Conservation (phyloP, 2,329 filamentous ascomycete species). For the Fusarium abutilonis region DNA sequence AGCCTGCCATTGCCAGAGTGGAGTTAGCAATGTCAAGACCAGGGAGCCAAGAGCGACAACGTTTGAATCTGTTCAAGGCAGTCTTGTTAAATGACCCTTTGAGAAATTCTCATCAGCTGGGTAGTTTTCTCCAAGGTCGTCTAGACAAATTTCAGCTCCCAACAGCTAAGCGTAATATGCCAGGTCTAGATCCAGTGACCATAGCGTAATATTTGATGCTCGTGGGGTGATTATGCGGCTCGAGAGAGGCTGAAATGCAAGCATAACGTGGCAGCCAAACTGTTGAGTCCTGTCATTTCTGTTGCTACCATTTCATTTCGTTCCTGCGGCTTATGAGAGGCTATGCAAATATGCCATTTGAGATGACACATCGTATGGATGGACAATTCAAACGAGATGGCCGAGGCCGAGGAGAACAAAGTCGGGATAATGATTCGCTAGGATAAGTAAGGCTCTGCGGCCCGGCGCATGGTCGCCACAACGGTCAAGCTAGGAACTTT, state of each 20-base stretch:
- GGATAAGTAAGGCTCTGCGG: constrained; percentile 19
- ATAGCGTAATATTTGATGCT: constrained; percentile 5
- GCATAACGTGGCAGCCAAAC: constrained; percentile 13
- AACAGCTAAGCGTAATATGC: constrained; percentile 7
- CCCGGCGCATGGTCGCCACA: constrained; percentile 2
- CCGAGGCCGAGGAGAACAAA: constrained; percentile 1
- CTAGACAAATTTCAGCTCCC: background rate
- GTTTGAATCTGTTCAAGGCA: constrained; percentile 11
- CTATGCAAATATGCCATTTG: background rate
- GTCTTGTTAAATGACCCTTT: constrained; percentile 10
- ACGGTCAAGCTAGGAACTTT: constrained; percentile 13
- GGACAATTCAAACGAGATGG: background rate
- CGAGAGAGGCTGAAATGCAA: constrained; percentile 18
- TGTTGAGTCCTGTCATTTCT: constrained; percentile 12
- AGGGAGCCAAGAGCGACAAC: constrained; percentile 11
- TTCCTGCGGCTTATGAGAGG: background rate
- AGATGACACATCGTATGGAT: constrained; percentile 3
- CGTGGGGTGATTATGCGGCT: constrained; percentile 27
- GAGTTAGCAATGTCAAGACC: constrained; percentile 25
- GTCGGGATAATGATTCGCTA: background rate
- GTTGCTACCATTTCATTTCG: background rate
- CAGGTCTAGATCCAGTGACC: constrained; percentile 1
- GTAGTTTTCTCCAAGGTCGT: too few species aligned
- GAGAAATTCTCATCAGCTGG: background rate
- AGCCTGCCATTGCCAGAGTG: constrained; percentile 35